Percentiles rank a stretch among this genome's conserved stretches.
phyloP scores from a whole-genome alignment of 1,284 basidiomycete genomes.

The Fomitopsis pinicola region DNA sequence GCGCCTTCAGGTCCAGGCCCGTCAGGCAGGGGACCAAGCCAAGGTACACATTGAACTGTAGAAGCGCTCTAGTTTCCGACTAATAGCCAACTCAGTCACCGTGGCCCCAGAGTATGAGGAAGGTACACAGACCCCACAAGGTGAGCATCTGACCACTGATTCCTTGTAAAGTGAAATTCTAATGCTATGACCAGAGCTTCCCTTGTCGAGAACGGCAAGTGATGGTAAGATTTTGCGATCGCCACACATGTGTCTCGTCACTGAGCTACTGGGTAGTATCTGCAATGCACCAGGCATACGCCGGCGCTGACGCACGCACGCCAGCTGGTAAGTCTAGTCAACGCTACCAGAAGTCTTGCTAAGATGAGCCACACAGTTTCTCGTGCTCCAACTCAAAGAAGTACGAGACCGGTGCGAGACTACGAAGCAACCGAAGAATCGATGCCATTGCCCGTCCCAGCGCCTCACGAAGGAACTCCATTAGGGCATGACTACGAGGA shows the following conservation, averaged over 20 bases:
- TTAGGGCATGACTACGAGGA: background rate
- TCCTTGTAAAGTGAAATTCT: background rate
- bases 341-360: no score
- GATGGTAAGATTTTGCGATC: background rate
- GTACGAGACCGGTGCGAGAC: background rate
- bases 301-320: slow-evolving; percentile 1
- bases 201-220: background rate
- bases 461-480: background rate
- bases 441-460: background rate
- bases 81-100: background rate
- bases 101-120: background rate
- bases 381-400: background rate
- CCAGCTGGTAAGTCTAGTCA: background rate
- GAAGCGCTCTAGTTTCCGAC: background rate
- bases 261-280: background rate
- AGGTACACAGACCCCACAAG: background rate
- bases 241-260: background rate
- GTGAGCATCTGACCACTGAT: background rate
- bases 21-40: slow-evolving; percentile 5
- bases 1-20: background rate
- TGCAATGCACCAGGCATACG: background rate
- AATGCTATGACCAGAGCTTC: background rate
- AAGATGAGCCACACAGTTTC: background rate
- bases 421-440: background rate
- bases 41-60: slow-evolving; percentile 1